Conservation (phyloP, 129 eudicot genomes). For the Gnaphalium uliginosum region DNA sequence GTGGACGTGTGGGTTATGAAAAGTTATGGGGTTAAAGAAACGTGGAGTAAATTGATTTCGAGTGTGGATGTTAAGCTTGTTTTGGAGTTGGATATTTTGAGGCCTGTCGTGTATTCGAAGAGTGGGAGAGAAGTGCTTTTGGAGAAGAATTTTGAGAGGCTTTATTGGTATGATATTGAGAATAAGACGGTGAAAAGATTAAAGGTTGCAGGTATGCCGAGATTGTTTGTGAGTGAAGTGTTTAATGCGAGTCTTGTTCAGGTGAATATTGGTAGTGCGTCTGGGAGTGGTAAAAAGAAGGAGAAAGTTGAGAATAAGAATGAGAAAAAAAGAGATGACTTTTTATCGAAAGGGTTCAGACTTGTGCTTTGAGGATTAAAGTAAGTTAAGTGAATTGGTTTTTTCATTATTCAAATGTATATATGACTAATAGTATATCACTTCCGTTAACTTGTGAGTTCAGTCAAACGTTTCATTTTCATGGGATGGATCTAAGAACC, state of each 20-base stretch:
- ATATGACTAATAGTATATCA: not conserved
- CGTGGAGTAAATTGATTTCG: conserved; percentile 41
- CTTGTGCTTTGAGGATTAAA: conserved; percentile 31
- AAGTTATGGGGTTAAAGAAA: conserved; percentile 30
- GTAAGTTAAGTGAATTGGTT: conserved; percentile 14
- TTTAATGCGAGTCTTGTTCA: conserved; percentile 40
- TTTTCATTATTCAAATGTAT: conserved; percentile 5
- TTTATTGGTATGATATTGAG: conserved; percentile 43
- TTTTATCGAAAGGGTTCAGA: conserved; percentile 40
- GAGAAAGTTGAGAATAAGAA: conserved; percentile 20
- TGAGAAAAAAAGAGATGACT: conserved; percentile 35
- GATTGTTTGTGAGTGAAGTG: conserved; percentile 26
- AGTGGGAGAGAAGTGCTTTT: conserved; percentile 36
- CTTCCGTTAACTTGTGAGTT: not conserved
- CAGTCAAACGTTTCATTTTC: not conserved
- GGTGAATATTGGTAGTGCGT: conserved; percentile 28
- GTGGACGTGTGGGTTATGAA: conserved; percentile 41
- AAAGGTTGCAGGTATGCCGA: conserved; percentile 34
- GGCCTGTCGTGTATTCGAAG: conserved; percentile 38
- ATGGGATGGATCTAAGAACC: conserved; percentile 3
- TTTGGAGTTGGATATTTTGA: conserved; percentile 27
- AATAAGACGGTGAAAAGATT: conserved; percentile 27
- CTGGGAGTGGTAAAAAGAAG: conserved; percentile 24
- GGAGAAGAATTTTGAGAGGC: conserved; percentile 41
- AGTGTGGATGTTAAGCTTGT: conserved; percentile 28